Evolutionary conservation across 768 basidiomycete genomes (phyloP).

Genomic region (Lactarius sp.): DNA sequence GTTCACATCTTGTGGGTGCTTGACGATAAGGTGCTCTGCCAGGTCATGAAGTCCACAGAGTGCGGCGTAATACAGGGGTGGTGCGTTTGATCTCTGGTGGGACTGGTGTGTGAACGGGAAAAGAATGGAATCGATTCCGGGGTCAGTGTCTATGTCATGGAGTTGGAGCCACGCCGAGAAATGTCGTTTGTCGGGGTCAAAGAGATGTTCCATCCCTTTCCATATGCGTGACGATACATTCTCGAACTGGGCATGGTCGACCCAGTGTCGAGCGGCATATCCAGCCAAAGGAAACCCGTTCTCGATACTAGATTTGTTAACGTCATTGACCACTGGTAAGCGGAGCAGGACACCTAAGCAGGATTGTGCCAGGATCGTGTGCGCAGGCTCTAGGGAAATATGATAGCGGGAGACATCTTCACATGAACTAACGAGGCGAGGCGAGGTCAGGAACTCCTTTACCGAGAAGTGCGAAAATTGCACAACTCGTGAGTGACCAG

Average conservation of each 20-base stretch:
- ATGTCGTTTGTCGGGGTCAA: no score
- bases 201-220: not conserved
- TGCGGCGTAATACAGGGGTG: not conserved
- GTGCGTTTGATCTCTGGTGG: not conserved
- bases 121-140: not conserved
- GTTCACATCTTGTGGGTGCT: not conserved
- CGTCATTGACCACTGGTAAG: not conserved
- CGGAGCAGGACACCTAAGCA: not conserved
- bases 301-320: not conserved
- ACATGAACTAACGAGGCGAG: not conserved
- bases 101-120: not conserved
- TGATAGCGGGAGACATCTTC: not conserved
- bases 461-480: not conserved
- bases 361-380: not conserved
- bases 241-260: not conserved
- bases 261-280: not conserved
- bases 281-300: not conserved
- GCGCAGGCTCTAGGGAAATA: not conserved
- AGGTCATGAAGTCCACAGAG: slow-evolving; percentile 1
- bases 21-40: not conserved
- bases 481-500: not conserved
- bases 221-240: not conserved
- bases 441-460: not conserved
- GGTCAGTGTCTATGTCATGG: not conserved
- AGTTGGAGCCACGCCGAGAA: not conserved